Conservation (phyloP, 1,284 basidiomycete genomes). For the Puccinia brachypodii region DNA sequence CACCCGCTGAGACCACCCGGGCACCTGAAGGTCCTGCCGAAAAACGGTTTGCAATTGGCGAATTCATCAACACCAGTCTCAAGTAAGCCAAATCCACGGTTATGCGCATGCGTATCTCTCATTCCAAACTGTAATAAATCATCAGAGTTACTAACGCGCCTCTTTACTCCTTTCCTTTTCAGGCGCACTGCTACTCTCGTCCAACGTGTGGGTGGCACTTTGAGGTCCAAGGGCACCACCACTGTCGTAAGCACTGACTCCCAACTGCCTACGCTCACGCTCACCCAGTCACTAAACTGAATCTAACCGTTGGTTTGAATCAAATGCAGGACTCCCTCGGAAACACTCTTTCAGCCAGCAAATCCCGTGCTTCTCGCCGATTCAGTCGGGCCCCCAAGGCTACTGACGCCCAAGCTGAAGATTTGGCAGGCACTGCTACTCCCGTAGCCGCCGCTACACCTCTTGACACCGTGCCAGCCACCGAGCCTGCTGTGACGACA, state of each 20-base stretch:
- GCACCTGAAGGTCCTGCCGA: background rate
- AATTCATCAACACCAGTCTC: constrained; percentile 38
- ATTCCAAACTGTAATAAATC: background rate
- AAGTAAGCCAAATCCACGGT: background rate
- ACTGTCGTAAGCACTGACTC: background rate
- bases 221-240: constrained; percentile 18
- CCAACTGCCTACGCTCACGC: background rate
- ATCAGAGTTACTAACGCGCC: background rate
- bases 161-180: background rate
- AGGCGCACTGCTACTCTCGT: constrained; percentile 36
- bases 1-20: background rate
- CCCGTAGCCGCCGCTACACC: background rate
- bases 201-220: background rate
- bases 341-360: background rate
- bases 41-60: constrained; percentile 13
- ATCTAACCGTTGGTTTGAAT: background rate
- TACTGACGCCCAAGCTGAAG: background rate
- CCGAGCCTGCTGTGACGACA: background rate
- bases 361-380: constrained; percentile 32
- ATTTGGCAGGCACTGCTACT: background rate
- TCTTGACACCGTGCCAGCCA: background rate
- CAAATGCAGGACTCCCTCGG: constrained; percentile 7
- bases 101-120: background rate
- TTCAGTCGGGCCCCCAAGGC: constrained; percentile 24
- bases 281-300: background rate